Conservation (phyloP, 176 grass and related monocot species). For the Phyllostachys edulis region DNA sequence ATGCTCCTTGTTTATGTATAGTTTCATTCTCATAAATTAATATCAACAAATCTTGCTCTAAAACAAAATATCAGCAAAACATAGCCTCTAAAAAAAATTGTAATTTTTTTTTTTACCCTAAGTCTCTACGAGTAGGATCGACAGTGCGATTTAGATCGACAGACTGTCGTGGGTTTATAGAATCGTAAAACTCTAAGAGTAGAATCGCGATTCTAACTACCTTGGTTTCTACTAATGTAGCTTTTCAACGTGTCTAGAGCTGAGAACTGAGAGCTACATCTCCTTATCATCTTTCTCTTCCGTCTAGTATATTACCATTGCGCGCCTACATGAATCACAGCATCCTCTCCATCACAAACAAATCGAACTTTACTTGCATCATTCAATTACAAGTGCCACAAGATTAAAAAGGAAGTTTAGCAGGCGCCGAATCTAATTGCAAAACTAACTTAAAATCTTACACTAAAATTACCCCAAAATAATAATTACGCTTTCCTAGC, state of each 20-base stretch:
- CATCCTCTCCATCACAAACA: not conserved
- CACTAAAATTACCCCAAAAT: not conserved
- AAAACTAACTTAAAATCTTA: not conserved
- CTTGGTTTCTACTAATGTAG: not conserved
- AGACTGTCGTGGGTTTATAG: too few relatives aligned
- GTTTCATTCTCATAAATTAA: too few relatives aligned
- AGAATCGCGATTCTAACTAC: too few relatives aligned
- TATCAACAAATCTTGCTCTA: too few relatives aligned
- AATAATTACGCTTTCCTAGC: not conserved
- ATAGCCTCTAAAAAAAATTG: too few relatives aligned
- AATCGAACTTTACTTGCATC: not conserved
- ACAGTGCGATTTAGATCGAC: too few relatives aligned
- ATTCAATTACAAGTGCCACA: not conserved
- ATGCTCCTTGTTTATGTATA: too few relatives aligned
- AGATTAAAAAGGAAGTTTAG: not conserved
- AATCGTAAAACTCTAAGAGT: too few relatives aligned
- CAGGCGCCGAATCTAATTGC: not conserved
- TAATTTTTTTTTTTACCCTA: too few relatives aligned
- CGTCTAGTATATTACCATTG: not conserved
- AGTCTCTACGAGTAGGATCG: too few relatives aligned
- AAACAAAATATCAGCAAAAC: too few relatives aligned
- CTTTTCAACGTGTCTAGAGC: not conserved
- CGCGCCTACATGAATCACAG: not conserved
- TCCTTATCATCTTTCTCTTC: not conserved
- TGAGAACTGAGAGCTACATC: not conserved